Base-by-base conservation (phyloP, 768 basidiomycete genomes). In the Termitomyces sp. region DNA sequence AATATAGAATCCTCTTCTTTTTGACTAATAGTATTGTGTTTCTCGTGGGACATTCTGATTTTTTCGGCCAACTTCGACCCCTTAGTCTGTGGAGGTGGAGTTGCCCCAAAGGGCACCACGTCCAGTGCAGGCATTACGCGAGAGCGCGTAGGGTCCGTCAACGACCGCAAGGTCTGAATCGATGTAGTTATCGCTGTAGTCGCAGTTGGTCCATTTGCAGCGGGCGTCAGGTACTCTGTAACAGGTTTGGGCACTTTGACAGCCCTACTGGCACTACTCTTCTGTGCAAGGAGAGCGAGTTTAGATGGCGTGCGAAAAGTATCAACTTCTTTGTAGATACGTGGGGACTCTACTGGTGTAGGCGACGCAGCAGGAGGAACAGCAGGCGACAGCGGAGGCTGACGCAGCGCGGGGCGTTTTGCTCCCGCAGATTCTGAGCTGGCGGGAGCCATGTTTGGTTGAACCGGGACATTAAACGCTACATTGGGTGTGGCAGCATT, bases 131-230 rank as follows among this genome's bases (percentile, higher is more conserved):
- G 76, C 36, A 77, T 73, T n/a, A 73, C 67, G 30, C 67, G 68
- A 6, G 77, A 70, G 20, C 76, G 75, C n/a, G 68, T 69, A 49
- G 81, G 80, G 62, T 82, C 76, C 33, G 82, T 84, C 8, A 91
- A 76, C 63, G 82, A 86, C 67, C 81, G 81, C 31, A 91, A 75
- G 7, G 86, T 83, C 60, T 91, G 89, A 61, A 90, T 91, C 0
- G 87, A 85, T 2, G 90, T 91, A 0, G 90, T 92, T 66, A 92
- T 92, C 2, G 90, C 90, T 16, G 89, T 91, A 0, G 90, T 92
- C 13, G 84, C 90, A n/a, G 88, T 85, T 3, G 87, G 74, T 0
- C 90, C 89, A 66, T 92, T 92, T n/a, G 87, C 88, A 47, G 88
- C 89, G 2, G 91, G 90, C 16, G 82, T 87, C 12, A 91, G 72